Percentiles rank a stretch among this genome's conserved stretches.
Conservation (phyloP, 352 stramenopile genomes). For the Globisporangium cederbergense region DNA sequence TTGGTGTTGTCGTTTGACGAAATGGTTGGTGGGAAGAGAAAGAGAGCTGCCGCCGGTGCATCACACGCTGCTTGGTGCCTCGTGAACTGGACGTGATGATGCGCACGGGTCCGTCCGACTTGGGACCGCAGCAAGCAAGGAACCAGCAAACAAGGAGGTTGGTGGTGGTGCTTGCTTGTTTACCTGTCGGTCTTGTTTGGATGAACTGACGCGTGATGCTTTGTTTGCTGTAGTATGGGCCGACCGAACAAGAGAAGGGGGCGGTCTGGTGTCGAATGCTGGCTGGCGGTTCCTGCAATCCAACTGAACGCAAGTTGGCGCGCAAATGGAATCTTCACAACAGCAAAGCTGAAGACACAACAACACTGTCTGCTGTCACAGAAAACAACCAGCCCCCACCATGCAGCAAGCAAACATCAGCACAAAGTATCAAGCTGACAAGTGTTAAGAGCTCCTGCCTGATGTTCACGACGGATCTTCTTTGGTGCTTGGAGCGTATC, state of each 20-base stretch:
- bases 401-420: neutral
- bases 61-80: neutral
- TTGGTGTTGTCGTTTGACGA: neutral
- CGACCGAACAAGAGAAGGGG: neutral
- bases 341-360: slow-evolving; percentile 6
- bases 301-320: neutral
- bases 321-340: neutral
- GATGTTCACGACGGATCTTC: neutral
- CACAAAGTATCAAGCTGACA: neutral
- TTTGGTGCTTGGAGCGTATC: slow-evolving; percentile 7
- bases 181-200: slow-evolving; percentile 1
- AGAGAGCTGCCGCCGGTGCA: neutral
- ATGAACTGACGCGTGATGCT: slow-evolving; percentile 2
- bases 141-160: neutral
- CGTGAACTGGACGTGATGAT: neutral
- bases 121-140: neutral
- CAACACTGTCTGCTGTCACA: neutral
- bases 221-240: neutral
- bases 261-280: neutral
- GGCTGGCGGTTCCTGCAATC: slow-evolving; percentile 5
- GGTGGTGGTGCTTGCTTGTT: neutral
- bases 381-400: neutral
- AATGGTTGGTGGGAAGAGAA: slow-evolving; percentile 1
- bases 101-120: slow-evolving; percentile 4
- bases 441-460: neutral